phyloP scores from a whole-genome alignment of 2,329 filamentous ascomycete genomes.

The Hymenoscyphus fraxineus region DNA sequence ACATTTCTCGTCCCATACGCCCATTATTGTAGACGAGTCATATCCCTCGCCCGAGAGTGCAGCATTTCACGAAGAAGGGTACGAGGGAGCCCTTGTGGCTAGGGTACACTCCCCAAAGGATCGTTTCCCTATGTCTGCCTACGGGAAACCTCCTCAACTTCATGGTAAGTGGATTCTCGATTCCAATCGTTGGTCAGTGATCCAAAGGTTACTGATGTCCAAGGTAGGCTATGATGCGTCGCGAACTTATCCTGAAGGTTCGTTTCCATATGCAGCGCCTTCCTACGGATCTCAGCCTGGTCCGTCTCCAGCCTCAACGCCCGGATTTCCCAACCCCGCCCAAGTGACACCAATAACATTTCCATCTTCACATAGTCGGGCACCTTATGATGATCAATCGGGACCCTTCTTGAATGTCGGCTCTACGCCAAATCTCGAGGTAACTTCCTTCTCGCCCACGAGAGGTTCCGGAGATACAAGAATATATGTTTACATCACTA shows the following conservation, averaged over 20 bases:
- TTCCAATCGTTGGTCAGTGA: background rate
- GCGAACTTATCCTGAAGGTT: conserved; percentile 37
- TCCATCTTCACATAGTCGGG: conserved; percentile 45
- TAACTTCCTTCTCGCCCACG: conserved; percentile 67
- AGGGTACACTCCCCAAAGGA: conserved; percentile 33
- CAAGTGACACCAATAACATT: conserved; percentile 35
- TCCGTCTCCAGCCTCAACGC: conserved; percentile 36
- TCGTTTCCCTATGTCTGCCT: conserved; percentile 72
- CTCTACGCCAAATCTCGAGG: conserved; percentile 55
- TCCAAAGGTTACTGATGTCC: conserved; percentile 1
- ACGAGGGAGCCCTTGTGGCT: conserved; percentile 36
- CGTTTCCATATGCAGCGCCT: conserved; percentile 43
- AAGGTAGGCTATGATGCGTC: conserved; percentile 31
- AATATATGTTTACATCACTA: conserved; percentile 69
- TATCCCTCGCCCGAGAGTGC: conserved; percentile 36
- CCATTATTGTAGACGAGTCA: conserved; percentile 36
- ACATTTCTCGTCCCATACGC: conserved; percentile 28
- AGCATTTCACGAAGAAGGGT: conserved; percentile 36
- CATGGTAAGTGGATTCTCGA: conserved; percentile 62
- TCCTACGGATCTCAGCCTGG: conserved; percentile 46
- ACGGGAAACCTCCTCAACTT: conserved; percentile 74
- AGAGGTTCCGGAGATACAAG: conserved; percentile 67
- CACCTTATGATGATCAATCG: conserved; percentile 58
- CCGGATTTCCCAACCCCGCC: conserved; percentile 29
- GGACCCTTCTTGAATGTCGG: conserved; percentile 63